Conservation (phyloP, 768 basidiomycete genomes). For the Exidia glandulosa region DNA sequence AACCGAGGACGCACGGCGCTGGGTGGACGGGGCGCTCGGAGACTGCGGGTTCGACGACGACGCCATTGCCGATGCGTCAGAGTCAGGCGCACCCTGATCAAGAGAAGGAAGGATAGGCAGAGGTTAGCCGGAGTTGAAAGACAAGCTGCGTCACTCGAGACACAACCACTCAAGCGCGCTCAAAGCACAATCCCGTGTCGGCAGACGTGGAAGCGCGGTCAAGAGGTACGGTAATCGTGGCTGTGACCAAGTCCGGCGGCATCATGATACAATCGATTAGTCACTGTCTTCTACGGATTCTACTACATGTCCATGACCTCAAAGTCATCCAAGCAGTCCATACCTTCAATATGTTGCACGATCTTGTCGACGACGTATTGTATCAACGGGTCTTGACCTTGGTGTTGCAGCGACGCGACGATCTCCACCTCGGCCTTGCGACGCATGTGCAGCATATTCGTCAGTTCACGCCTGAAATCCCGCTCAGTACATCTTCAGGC, state of each 20-base stretch:
- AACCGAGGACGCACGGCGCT: background rate
- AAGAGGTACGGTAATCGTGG: too few species aligned
- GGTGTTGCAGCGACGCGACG: conserved; percentile 16
- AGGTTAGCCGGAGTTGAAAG: too few species aligned
- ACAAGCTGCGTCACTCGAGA: too few species aligned
- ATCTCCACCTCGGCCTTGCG: conserved; percentile 92
- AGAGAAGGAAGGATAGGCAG: too few species aligned
- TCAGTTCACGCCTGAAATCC: conserved; percentile 58
- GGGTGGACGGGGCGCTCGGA: background rate
- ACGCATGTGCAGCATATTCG: conserved; percentile 66
- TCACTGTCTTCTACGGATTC: background rate
- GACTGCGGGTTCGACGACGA: background rate
- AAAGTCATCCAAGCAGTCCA: background rate
- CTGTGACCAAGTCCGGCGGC: background rate
- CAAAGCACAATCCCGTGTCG: too few species aligned
- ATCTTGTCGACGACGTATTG: background rate
- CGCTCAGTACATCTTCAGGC: background rate
- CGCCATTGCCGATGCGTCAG: background rate
- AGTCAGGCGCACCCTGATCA: too few species aligned
- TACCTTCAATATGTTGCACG: background rate
- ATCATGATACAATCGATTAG: too few species aligned
- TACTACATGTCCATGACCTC: background rate
- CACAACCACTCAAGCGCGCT: too few species aligned
- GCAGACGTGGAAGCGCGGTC: too few species aligned
- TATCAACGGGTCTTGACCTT: background rate